Percentiles rank a stretch among this genome's conserved stretches.
Evolutionary conservation across 2,329 filamentous ascomycete species (phyloP).

Genomic region (Raffaelea ambrosiae): DNA sequence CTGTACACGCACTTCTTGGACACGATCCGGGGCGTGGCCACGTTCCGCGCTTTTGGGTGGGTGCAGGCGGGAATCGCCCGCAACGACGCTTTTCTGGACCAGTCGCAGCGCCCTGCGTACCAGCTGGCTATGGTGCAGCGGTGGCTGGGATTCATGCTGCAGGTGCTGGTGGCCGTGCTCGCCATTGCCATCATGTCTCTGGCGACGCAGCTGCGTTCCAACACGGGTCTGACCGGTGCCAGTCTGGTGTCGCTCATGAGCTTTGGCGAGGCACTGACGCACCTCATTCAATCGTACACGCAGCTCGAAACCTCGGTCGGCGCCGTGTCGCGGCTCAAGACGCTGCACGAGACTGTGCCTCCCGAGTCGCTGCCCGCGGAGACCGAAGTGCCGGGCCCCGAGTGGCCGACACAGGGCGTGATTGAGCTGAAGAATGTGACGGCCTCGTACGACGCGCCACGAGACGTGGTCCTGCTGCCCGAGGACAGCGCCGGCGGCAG

Average conservation of each 20-base stretch:
- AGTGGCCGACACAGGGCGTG: slow-evolving; percentile 17
- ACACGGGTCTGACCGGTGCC: slow-evolving; percentile 29
- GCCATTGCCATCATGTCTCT: slow-evolving; percentile 39
- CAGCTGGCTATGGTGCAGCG: slow-evolving; percentile 48
- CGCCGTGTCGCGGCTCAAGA: slow-evolving; percentile 23
- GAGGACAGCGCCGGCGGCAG: background rate
- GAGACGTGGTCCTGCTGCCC: too few relatives aligned
- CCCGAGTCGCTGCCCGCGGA: slow-evolving; percentile 18
- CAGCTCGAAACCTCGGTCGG: slow-evolving; percentile 25
- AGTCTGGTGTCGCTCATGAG: slow-evolving; percentile 28
- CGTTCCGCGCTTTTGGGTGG: slow-evolving; percentile 51
- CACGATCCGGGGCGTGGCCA: slow-evolving; percentile 44
- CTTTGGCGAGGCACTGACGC: slow-evolving; percentile 22
- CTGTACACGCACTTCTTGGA: slow-evolving; percentile 48
- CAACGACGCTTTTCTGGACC: slow-evolving; percentile 41
- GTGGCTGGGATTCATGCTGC: slow-evolving; percentile 45
- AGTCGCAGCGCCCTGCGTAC: slow-evolving; percentile 49
- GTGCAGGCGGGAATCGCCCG: slow-evolving; percentile 29
- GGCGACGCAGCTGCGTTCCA: slow-evolving; percentile 31
- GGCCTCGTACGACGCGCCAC: slow-evolving; percentile 15
- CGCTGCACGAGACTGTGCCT: slow-evolving; percentile 18
- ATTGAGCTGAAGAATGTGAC: slow-evolving; percentile 18
- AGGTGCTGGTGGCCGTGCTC: slow-evolving; percentile 38
- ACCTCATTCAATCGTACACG: slow-evolving; percentile 24
- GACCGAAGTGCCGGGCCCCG: slow-evolving; percentile 14